Percentiles rank a stretch among this genome's conserved stretches.
These are phyloP conservation scores for Nematodospora valgi DNA, from an alignment of 805 yeast species.

Conservation along the genomic window DNA sequence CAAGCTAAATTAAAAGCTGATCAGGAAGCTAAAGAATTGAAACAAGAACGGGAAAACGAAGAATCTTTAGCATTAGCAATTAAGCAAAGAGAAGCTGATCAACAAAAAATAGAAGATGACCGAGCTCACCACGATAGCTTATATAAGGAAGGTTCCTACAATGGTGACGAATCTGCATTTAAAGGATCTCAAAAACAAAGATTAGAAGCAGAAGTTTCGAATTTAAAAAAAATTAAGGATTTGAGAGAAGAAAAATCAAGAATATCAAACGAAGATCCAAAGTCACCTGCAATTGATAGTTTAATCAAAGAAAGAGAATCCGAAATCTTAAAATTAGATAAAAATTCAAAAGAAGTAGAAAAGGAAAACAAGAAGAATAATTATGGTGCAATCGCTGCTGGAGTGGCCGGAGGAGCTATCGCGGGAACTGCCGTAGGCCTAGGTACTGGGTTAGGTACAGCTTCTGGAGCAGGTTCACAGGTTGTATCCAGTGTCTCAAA, in stretches of 20 bases:
- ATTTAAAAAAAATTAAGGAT: constrained; percentile 36
- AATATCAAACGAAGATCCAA: constrained; percentile 20
- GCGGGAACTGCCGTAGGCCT: constrained; percentile 4
- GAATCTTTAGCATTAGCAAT: constrained; percentile 17
- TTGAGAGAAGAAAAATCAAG: constrained; percentile 37
- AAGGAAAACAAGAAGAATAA: not conserved
- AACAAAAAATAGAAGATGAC: constrained; percentile 31
- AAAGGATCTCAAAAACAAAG: constrained; percentile 37
- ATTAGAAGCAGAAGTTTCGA: constrained; percentile 36
- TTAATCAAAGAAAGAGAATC: constrained; percentile 31
- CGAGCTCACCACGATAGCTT: constrained; percentile 30
- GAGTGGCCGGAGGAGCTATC: constrained; percentile 2
- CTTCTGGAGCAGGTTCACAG: not conserved
- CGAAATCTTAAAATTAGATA: constrained; percentile 29
- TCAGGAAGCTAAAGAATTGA: constrained; percentile 7
- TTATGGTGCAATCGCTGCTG: not conserved
- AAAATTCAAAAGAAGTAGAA: constrained; percentile 16
- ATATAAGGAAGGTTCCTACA: too few relatives aligned
- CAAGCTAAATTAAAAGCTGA: constrained; percentile 18
- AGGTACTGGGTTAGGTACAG: constrained; percentile 2
- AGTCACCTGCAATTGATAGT: constrained; percentile 21
- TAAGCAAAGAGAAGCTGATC: constrained; percentile 24
- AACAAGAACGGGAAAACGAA: not conserved
- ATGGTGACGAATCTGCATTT: constrained; percentile 26
- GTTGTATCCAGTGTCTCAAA: not conserved